Evolutionary conservation across 139 green algal genomes (phyloP), one percentile per base, ranked within the genome.

Genomic region (Eudorina sp.): DNA sequence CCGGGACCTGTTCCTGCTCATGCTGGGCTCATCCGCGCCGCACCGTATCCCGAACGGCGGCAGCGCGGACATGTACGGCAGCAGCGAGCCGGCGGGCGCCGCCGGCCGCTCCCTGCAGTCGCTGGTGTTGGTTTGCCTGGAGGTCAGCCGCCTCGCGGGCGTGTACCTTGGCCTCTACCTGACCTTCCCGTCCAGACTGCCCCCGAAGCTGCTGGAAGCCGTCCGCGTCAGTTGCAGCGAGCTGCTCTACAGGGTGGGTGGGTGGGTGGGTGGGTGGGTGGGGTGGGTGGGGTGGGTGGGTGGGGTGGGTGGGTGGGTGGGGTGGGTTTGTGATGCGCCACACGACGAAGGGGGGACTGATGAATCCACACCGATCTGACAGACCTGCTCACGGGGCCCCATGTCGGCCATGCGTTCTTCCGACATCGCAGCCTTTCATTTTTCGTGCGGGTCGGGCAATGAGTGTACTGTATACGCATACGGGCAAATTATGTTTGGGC

Each of bases 151-250:
- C 7, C 1, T 1, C 66, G 8, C 66, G 4, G 36, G 34, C 2
- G 38, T 46, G 34, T 46, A 40, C 66, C 41, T 79, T 4, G 40
- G 70, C 5, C 70, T 79, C 18, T 79, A 79, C 70, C 70, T 79
- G 25, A 29, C 70, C 70, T 79, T 79, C 70, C 40, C 70, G 16
- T 38, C 70, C 0, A 40, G 36, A 3, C 70, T 79, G 5, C 70
- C 70, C 19, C 23, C 18, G 25, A 16, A 4, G 43, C 40, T 79
- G 18, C 70, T 79, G 70, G 70, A 53, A 41, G 40, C 70, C 25
- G 70, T 55, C 14, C 40, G 13, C 16, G 70, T 11, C 40, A 79
- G 70, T 41, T 79, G 70, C 40, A 34, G 41, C 7, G 25, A 55
- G 16, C 70, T 79, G 21, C 70, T 79, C 9, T 5, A 55, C 16